Evolutionary conservation across 345 rosid species (phyloP).

Genomic region (Arabidopsis suecica): DNA sequence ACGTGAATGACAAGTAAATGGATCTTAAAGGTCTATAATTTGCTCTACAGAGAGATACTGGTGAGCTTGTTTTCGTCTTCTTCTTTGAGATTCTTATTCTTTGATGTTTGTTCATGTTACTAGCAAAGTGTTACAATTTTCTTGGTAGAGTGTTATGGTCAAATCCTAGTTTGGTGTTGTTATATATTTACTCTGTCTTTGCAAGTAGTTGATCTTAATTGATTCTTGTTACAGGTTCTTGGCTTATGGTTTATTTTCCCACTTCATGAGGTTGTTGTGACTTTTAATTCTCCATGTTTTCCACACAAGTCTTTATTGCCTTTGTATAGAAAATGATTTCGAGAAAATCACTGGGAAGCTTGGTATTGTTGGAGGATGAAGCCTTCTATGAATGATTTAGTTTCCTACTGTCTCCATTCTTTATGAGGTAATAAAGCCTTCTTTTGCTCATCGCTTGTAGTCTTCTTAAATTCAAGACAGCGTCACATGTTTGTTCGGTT

Average conservation of each 20-base stretch:
- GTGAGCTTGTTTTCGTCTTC: not conserved
- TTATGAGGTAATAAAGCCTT: constrained; percentile 5
- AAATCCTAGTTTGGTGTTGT: not conserved
- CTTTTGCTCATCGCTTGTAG: constrained; percentile 15
- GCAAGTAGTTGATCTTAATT: not conserved
- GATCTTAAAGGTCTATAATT: constrained; percentile 14
- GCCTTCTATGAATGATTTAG: constrained; percentile 7
- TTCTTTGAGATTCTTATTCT: constrained; percentile 9
- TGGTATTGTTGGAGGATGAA: constrained; percentile 4
- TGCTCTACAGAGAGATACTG: not conserved
- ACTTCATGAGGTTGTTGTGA: not conserved
- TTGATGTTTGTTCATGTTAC: not conserved
- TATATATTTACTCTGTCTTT: not conserved
- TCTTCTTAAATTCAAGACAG: constrained; percentile 5
- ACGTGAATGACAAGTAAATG: constrained; percentile 54
- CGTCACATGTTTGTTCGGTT: not conserved
- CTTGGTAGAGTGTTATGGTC: not conserved
- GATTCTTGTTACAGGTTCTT: constrained; percentile 28
- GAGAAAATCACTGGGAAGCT: not conserved
- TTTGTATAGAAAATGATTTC: not conserved
- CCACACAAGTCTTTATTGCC: constrained; percentile 6
- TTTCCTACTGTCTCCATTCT: not conserved
- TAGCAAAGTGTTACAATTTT: not conserved
- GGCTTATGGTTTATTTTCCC: constrained; percentile 11
- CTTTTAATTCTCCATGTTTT: not conserved